A percentile compares a stretch with the other conserved stretches of the same genome.
These are phyloP conservation scores for Clonostachys rosea DNA, from an alignment of 2,329 filamentous ascomycete species.

Conservation along the genomic window DNA sequence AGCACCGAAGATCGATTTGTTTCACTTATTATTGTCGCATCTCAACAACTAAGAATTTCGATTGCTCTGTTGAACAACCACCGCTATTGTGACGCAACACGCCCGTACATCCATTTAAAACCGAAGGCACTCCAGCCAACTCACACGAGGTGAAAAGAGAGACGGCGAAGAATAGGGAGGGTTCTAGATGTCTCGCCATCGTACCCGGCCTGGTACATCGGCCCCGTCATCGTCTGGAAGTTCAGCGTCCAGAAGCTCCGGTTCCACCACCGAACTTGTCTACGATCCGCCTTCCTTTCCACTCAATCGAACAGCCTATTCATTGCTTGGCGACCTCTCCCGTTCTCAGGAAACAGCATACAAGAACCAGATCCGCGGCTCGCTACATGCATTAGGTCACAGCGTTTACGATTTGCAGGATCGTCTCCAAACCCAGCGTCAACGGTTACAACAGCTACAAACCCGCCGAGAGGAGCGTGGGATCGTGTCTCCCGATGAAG, in stretches of 20 bases:
- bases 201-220: too few species aligned
- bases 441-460: conserved; percentile 19
- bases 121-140: too few species aligned
- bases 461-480: conserved; percentile 30
- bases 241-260: neutral
- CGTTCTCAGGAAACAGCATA: conserved; percentile 35
- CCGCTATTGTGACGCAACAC: too few species aligned
- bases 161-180: too few species aligned
- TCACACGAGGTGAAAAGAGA: too few species aligned
- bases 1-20: too few species aligned
- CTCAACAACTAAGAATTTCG: too few species aligned
- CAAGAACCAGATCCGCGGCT: conserved; percentile 38
- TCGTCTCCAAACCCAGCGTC: conserved; percentile 26
- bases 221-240: neutral
- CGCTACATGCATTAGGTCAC: conserved; percentile 34
- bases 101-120: too few species aligned
- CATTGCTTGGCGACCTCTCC: conserved; percentile 35
- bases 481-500: conserved; percentile 24
- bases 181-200: too few species aligned
- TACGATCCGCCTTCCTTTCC: conserved; percentile 45
- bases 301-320: conserved; percentile 30
- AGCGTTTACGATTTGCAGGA: conserved; percentile 47
- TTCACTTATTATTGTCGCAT: too few species aligned
- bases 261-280: neutral
- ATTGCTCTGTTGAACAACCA: too few species aligned